Conservation (phyloP, 352 stramenopile genomes). For the Pythium chondricola region DNA sequence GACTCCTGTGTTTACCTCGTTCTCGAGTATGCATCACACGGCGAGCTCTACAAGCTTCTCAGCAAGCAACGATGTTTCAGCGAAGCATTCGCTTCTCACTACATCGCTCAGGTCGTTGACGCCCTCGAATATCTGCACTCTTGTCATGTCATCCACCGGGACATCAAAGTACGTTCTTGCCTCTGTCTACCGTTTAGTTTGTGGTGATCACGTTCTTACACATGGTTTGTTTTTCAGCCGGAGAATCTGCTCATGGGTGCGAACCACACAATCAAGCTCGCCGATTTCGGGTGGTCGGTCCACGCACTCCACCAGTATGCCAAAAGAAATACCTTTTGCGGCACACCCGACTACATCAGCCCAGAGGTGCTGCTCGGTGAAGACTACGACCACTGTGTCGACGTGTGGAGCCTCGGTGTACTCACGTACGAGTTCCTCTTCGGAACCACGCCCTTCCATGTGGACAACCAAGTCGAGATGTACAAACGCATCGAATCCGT, state of each 20-base stretch:
- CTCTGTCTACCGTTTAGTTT: background rate
- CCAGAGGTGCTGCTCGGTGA: constrained; percentile 72
- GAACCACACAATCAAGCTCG: constrained; percentile 78
- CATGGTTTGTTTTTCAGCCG: constrained; percentile 26
- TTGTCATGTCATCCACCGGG: constrained; percentile 78
- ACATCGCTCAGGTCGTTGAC: constrained; percentile 73
- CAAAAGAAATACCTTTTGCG: constrained; percentile 69
- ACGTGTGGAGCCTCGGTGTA: constrained; percentile 82
- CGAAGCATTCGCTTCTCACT: constrained; percentile 48
- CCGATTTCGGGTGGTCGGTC: constrained; percentile 85
- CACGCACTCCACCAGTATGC: constrained; percentile 59
- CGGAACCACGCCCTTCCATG: constrained; percentile 72
- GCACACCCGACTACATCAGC: constrained; percentile 82
- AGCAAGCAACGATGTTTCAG: constrained; percentile 46
- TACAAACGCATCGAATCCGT: constrained; percentile 65
- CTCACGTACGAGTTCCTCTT: constrained; percentile 79
- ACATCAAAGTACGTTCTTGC: constrained; percentile 65
- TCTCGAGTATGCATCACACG: constrained; percentile 75
- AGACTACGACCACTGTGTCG: constrained; percentile 58
- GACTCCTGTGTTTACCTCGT: constrained; percentile 78
- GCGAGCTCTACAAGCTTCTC: constrained; percentile 79
- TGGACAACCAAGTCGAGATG: constrained; percentile 77
- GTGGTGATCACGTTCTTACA: background rate
- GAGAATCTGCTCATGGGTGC: constrained; percentile 78
- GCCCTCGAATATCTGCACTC: constrained; percentile 74